Base-by-base conservation (phyloP, 2,329 filamentous ascomycete genomes). In the Monilinia laxa region DNA sequence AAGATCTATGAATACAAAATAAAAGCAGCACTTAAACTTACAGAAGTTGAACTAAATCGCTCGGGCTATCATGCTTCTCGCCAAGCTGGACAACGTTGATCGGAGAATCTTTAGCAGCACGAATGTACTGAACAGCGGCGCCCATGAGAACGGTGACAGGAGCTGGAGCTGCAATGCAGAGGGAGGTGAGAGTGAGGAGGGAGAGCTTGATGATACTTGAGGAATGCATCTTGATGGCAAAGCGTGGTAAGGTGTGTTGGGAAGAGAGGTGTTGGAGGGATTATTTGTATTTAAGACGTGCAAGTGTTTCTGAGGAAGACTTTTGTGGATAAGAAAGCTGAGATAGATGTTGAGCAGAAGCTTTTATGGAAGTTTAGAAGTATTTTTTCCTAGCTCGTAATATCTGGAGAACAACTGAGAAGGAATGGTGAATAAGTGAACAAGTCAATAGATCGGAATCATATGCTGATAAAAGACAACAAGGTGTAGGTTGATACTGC, bases 131-230 rank as follows among this genome's bases (percentile, higher is more conserved):
- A 38, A 51, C 20, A 3, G 28, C 20, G 10, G 28, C 28, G 11
- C 14, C 58, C 28, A 25, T 18, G 16, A 38, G 56, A 20, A 23
- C 16, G 18, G 45, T 35, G 10, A 45, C 18, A 5, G 55, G 38
- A 40, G 42, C 45, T 25, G 45, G 64, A 25, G 56, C 55, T 5
- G 55, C 56, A n/a, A 65, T 2, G 12, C 55, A 45, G 18, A 65
- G 23, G n/a, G 35, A 23, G 20, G 51, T 23, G 14, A 60, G 40
- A 25, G 35, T 2, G 56, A 65, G 35, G 45, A 60, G 20, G 25
- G 20, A 62, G 47, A 65, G 12, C 3, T 38, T 28, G 31, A 54
- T 45, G 63, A 53, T 42, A 18, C 4, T 45, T 45, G 55, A 20
- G 23, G 14, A 20, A 12, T 35, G 55, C 64, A 65, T 65, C 3